Evolutionary conservation across 495 filamentous ascomycete species (phyloP), one percentile per base, ranked within the genome.

Genomic region (Xeromyces bisporus): DNA sequence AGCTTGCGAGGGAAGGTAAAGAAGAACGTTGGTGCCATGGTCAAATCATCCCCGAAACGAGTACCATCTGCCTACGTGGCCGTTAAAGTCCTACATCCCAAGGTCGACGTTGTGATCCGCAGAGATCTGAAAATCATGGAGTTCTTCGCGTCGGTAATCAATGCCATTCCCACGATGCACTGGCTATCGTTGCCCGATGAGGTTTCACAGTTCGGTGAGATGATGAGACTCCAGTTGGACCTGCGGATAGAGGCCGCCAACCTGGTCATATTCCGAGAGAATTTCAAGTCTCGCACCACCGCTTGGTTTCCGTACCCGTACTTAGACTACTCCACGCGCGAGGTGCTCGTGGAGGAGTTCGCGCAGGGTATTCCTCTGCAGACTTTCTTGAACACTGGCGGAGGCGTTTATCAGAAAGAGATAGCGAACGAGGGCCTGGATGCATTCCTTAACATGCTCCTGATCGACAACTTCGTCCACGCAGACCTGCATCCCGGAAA

Each of bases 401-500:
- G 84, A 9, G 91, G 91, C 2, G 71, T 81, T 3, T 99, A 91
- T 53, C 85, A 93, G 47, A 68, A 77, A 35, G 91, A 94, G 30
- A 92, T 99, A 35, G 83, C 89, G 7, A 77, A 89, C 38, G 87
- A 96, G 62, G 91, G 91, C 3, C 71, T 99, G 4, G 84, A 99
- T 45, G 85, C 86, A n/a, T 99, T 99, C 56, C 53, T 99, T 33
- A 83, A 83, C 37, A 99, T 99, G 91, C 64, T 99, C 2, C 66
- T 99, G 8, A 77, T 99, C 31, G 91, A 99, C 49, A 96, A 99
- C 46, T 99, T 99, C 48, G 73, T 94, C 31, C 91, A 99, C 43
- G 89, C 91, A n/a, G 91, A 99, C 53, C 62, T 99, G 7, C 91
- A 99, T 43, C 91, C 91, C 0, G 91, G 91, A 6, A 99, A 99